These are phyloP conservation scores for Chamaecyparis obtusa DNA, from an alignment of 75 land plant genomes.

Conservation along the genomic window DNA sequence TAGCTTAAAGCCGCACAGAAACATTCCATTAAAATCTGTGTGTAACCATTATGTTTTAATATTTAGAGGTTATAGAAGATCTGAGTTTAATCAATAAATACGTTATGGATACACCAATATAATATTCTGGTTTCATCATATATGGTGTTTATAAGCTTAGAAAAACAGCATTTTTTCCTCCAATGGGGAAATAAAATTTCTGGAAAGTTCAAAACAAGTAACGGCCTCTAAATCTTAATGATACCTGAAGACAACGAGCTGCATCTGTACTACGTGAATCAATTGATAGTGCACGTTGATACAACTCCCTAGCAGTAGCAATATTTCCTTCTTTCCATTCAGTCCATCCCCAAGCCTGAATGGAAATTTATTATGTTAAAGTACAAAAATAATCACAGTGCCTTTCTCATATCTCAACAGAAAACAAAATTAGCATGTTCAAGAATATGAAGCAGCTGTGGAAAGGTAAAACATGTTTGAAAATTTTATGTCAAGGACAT, in stretches of 20 bases:
- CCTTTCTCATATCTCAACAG: not conserved
- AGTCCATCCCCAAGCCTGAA: slow-evolving; percentile 99
- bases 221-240: not conserved
- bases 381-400: not conserved
- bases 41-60: not conserved
- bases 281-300: slow-evolving; percentile 66
- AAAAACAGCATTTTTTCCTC: not conserved
- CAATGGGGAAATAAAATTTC: not conserved
- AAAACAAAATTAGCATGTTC: not conserved
- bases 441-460: not conserved
- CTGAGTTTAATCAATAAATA: not conserved
- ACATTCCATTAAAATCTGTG: not conserved
- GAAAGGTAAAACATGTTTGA: not conserved
- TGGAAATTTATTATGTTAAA: not conserved
- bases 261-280: slow-evolving; percentile 71
- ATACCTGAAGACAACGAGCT: slow-evolving; percentile 92
- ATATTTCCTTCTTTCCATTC: slow-evolving; percentile 98
- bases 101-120: not conserved
- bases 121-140: not conserved
- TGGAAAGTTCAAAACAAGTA: not conserved
- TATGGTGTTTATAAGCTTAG: not conserved
- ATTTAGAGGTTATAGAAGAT: not conserved
- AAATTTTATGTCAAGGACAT: not conserved
- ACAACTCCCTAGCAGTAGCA: slow-evolving; percentile 71
- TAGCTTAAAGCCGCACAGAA: not conserved